Percentiles rank a stretch among this genome's conserved stretches.
Evolutionary conservation across 169 alveolate genomes (phyloP).

Genomic region (Blepharisma undulans): DNA sequence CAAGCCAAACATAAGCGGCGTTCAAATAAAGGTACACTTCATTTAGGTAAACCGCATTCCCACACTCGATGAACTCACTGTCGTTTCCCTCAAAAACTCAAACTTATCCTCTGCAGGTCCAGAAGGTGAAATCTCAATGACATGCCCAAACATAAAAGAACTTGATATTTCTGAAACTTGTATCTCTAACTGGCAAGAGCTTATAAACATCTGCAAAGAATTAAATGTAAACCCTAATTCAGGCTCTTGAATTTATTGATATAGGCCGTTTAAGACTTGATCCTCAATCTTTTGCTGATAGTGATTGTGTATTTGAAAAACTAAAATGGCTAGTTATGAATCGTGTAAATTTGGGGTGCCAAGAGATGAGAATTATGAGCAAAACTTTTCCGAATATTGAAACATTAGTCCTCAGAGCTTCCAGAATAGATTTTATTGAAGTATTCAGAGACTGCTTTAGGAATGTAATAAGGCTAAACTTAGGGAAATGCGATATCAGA

Average conservation of each 20-base stretch:
- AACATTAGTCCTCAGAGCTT: neutral
- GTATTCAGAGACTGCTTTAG: neutral
- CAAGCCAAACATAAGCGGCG: neutral
- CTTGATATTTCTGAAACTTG: constrained; percentile 21
- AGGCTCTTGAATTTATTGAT: neutral
- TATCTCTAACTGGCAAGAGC: constrained; percentile 14
- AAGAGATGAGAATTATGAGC: neutral
- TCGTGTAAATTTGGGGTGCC: neutral
- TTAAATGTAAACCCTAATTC: neutral
- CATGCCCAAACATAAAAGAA: constrained; percentile 36
- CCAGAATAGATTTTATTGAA: neutral
- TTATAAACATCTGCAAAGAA: neutral
- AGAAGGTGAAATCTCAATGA: constrained; percentile 2
- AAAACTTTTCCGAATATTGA: constrained; percentile 12
- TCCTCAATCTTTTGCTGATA: neutral
- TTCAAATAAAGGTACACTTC: neutral
- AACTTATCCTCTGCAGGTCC: neutral
- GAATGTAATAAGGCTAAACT: neutral
- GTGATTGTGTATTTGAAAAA: neutral
- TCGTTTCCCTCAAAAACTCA: neutral
- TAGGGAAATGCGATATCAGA: constrained; percentile 5
- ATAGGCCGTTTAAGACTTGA: neutral
- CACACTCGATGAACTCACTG: constrained; percentile 3
- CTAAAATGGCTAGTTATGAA: neutral
- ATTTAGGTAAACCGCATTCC: neutral